phyloP scores from a whole-genome alignment of 2,329 filamentous ascomycete species.

The Polytolypa hystricis region DNA sequence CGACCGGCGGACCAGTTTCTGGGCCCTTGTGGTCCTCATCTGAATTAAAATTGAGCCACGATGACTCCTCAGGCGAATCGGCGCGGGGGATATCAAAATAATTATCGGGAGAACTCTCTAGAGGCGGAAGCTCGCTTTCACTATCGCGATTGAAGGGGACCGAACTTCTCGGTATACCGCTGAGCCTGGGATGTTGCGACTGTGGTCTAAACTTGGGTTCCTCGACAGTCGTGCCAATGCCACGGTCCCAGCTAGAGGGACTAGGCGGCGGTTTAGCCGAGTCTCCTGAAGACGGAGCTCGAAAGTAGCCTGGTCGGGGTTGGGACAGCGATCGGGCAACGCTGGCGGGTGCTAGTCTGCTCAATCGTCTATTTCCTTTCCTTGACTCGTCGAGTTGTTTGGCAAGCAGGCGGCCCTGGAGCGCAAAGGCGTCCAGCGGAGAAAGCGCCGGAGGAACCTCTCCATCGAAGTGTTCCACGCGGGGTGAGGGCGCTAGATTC shows the following conservation, averaged over 20 bases:
- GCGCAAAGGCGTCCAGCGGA: constrained; percentile 86
- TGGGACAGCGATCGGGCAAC: constrained; percentile 72
- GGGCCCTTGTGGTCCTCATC: constrained; percentile 2
- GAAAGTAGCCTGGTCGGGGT: constrained; percentile 69
- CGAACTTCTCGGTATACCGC: constrained; percentile 47
- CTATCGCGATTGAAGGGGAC: constrained; percentile 30
- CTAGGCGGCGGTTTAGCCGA: constrained; percentile 24
- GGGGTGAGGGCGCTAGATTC: constrained; percentile 45
- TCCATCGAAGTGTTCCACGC: constrained; percentile 60
- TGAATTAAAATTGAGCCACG: constrained; percentile 10
- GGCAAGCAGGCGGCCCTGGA: constrained; percentile 79
- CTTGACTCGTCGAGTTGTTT: constrained; percentile 73
- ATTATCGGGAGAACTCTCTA: constrained; percentile 3
- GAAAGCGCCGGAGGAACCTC: constrained; percentile 77
- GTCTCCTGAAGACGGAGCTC: constrained; percentile 56
- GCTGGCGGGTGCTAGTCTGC: constrained; percentile 71
- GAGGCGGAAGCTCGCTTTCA: constrained; percentile 17
- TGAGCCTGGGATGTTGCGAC: constrained; percentile 67
- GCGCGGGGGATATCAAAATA: constrained; percentile 19
- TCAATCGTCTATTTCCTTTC: constrained; percentile 66
- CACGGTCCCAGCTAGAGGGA: constrained; percentile 27
- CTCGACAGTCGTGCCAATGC: constrained; percentile 27
- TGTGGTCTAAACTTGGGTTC: constrained; percentile 47
- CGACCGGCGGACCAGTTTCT: constrained; percentile 13
- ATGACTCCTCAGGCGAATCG: constrained; percentile 22